phyloP scores from a whole-genome alignment of 768 basidiomycete species.

The Mycena vitilis region DNA sequence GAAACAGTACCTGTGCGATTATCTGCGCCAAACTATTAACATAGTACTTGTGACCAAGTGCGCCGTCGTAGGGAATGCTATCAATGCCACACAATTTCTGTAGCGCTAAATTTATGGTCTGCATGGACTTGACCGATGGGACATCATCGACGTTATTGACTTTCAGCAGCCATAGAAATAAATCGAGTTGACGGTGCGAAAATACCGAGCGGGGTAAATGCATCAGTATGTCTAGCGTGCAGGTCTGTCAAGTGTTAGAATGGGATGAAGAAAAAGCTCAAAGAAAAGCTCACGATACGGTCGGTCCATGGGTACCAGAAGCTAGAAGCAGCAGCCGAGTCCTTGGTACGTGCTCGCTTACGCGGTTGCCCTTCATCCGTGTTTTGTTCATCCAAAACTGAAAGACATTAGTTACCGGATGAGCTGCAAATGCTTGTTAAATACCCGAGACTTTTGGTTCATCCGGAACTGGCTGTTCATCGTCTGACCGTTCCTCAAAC shows the following conservation, averaged over 20 bases:
- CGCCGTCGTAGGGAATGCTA: not conserved
- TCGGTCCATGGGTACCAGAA: slow-evolving; percentile 8
- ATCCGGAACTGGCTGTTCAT: not conserved
- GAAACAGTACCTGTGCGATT: not conserved
- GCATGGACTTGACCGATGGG: not conserved
- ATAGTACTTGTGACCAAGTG: not conserved
- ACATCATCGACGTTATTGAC: slow-evolving; percentile 4
- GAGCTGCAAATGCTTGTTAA: not conserved
- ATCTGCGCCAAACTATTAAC: not conserved
- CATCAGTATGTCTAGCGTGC: slow-evolving; percentile 8
- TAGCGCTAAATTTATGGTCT: not conserved
- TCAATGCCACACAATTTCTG: not conserved
- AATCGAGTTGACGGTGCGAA: not conserved
- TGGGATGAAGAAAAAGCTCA: not conserved
- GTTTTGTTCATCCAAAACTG: not conserved
- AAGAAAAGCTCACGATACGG: not conserved
- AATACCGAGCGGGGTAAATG: slow-evolving; percentile 6
- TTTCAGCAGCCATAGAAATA: not conserved
- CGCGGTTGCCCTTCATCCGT: too few species aligned
- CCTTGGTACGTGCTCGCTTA: not conserved
- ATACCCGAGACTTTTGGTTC: not conserved
- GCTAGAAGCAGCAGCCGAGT: not conserved
- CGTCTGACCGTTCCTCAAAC: slow-evolving; percentile 1
- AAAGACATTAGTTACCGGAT: not conserved
- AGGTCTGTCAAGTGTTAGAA: not conserved